These are phyloP conservation scores for Geotrichum klebahnii DNA, from an alignment of 1,139 yeast genomes.

Conservation along the genomic window DNA sequence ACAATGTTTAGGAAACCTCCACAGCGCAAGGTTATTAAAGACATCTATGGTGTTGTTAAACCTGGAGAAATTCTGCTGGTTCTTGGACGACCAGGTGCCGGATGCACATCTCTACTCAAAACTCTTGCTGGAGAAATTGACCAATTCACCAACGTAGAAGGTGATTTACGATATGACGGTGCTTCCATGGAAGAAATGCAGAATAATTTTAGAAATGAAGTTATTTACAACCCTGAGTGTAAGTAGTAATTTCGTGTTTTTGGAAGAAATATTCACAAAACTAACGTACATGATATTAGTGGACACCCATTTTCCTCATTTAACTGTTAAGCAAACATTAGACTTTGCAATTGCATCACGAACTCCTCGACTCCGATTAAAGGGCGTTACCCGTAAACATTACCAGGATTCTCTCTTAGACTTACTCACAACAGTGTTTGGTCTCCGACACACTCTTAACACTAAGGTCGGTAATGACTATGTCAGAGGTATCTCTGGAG, in stretches of 20 bases:
- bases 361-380: conserved; percentile 51
- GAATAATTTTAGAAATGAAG: conserved; percentile 45
- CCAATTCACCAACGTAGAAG: conserved; percentile 38
- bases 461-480: conserved; percentile 58
- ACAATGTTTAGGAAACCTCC: conserved; percentile 21
- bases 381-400: conserved; percentile 46
- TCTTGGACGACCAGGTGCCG: conserved; percentile 62
- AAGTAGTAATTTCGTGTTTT: conserved; percentile 38
- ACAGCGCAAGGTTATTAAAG: conserved; percentile 17
- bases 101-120: conserved; percentile 57
- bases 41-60: conserved; percentile 23
- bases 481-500: conserved; percentile 59
- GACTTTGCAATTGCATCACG: conserved; percentile 55
- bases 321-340: conserved; percentile 57
- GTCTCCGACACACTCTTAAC: conserved; percentile 50
- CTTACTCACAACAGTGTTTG: conserved; percentile 51
- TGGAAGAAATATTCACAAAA: conserved; percentile 54
- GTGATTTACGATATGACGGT: conserved; percentile 51
- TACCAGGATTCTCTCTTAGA: conserved; percentile 47
- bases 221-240: conserved; percentile 54
- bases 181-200: conserved; percentile 48
- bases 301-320: conserved; percentile 57
- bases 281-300: conserved; percentile 46
- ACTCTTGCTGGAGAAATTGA: conserved; percentile 50
- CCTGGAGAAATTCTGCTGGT: conserved; percentile 56